phyloP scores from a whole-genome alignment of 805 yeast genomes.

The Jamesozyma hellenica region DNA sequence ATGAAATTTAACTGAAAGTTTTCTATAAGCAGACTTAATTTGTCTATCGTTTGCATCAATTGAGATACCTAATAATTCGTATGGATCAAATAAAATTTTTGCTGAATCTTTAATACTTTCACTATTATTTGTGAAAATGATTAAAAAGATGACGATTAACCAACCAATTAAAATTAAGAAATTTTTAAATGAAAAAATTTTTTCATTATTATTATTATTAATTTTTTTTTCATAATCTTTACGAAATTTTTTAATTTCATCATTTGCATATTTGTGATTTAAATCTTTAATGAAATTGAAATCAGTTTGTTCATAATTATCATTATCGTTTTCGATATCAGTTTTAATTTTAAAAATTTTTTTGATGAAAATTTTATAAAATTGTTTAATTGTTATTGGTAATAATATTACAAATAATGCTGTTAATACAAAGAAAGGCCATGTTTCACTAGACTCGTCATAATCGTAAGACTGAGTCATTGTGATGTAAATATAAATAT shows the following conservation, averaged over 20 bases:
- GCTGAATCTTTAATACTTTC: conserved; percentile 39
- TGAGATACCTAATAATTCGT: conserved; percentile 69
- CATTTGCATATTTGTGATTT: conserved; percentile 14
- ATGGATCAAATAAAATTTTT: conserved; percentile 66
- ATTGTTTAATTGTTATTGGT: conserved; percentile 44
- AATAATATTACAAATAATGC: conserved; percentile 54
- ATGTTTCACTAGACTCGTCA: conserved; percentile 82
- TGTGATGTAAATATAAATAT: no score
- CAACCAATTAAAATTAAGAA: conserved; percentile 44
- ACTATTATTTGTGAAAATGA: conserved; percentile 31
- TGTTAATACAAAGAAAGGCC: conserved; percentile 86
- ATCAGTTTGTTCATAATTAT: neutral
- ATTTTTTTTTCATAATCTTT: conserved; percentile 10
- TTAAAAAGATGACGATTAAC: conserved; percentile 40
- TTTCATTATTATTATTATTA: conserved; percentile 14
- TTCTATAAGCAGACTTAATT: conserved; percentile 74
- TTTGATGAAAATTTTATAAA: conserved; percentile 20
- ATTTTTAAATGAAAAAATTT: conserved; percentile 7
- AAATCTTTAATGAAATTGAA: no score
- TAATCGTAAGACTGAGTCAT: conserved; percentile 38
- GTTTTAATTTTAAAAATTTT: neutral
- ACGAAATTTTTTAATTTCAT: conserved; percentile 18
- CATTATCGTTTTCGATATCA: neutral
- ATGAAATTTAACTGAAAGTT: conserved; percentile 77
- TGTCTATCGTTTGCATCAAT: conserved; percentile 62